These are phyloP conservation scores for Hyphopichia burtonii DNA, from an alignment of 1,139 yeast genomes.

Conservation along the genomic window DNA sequence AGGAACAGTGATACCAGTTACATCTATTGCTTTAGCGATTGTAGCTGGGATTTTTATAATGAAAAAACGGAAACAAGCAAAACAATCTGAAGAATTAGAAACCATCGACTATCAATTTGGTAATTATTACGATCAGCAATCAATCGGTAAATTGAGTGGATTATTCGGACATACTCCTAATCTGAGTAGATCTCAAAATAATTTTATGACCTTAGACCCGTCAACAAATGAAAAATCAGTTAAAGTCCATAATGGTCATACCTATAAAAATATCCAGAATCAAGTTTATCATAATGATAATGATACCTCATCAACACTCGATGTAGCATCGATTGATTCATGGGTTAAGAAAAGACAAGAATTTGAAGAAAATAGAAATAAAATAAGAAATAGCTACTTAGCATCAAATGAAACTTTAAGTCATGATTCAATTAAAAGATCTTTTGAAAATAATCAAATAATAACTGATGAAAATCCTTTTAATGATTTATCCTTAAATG, in stretches of 20 bases:
- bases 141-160: constrained; percentile 1
- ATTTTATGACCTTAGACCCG: neutral
- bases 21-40: constrained; percentile 19
- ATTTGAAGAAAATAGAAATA: constrained; percentile 34
- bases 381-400: constrained; percentile 24
- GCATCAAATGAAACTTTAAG: constrained; percentile 31
- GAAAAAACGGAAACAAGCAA: constrained; percentile 19
- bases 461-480: constrained; percentile 5
- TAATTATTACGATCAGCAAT: constrained; percentile 18
- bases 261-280: constrained; percentile 17
- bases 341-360: constrained; percentile 55
- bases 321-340: constrained; percentile 41
- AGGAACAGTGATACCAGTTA: constrained; percentile 36
- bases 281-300: constrained; percentile 14
- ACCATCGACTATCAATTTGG: constrained; percentile 39
- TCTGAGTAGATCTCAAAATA: neutral
- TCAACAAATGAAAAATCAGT: neutral
- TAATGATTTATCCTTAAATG: neutral
- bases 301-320: constrained; percentile 44
- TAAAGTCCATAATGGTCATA: constrained; percentile 4
- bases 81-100: constrained; percentile 20
- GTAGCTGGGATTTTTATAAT: constrained; percentile 17
- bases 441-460: neutral
- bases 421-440: neutral
- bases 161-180: neutral